phyloP scores from a whole-genome alignment of 306 rosid genomes.

The Adenanthera pavonina region DNA sequence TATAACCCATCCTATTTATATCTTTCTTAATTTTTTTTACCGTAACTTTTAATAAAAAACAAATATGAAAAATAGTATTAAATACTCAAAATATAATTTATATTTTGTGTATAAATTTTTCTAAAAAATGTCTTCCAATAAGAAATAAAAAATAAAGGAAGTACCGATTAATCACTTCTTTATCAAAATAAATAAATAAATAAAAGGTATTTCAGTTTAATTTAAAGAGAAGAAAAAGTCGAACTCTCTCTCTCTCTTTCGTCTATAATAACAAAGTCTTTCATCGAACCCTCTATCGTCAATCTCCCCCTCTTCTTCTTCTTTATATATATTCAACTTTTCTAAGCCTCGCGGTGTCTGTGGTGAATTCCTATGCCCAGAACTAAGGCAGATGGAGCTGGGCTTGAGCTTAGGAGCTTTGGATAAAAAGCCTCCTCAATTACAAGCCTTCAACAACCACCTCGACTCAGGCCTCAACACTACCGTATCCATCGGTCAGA shows the following conservation, averaged over 20 bases:
- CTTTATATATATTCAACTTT: conserved; percentile 2
- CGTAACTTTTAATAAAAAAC: too few relatives aligned
- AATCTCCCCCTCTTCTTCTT: conserved; percentile 33
- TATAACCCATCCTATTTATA: too few relatives aligned
- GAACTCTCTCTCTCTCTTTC: conserved; percentile 19
- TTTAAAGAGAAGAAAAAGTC: conserved; percentile 2
- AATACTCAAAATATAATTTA: too few relatives aligned
- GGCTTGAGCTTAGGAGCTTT: conserved; percentile 87
- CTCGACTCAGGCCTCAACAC: conserved; percentile 70
- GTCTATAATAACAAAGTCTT: conserved; percentile 58
- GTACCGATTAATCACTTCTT: too few relatives aligned
- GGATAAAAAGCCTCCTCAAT: conserved; percentile 24
- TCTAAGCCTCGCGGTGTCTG: background rate
- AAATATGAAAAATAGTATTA: too few relatives aligned
- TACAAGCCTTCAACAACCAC: conserved; percentile 5
- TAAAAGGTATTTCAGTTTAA: too few relatives aligned
- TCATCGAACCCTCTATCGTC: conserved; percentile 43
- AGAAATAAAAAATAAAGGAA: too few relatives aligned
- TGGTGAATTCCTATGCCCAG: conserved; percentile 16
- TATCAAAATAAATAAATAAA: too few relatives aligned
- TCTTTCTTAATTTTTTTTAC: too few relatives aligned
- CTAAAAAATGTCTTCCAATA: too few relatives aligned
- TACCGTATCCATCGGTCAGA: conserved; percentile 61
- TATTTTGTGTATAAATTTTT: too few relatives aligned
- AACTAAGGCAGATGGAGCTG: conserved; percentile 67